Evolutionary conservation across 495 filamentous ascomycete species (phyloP).

Genomic region (Cenococcum geophilum): DNA sequence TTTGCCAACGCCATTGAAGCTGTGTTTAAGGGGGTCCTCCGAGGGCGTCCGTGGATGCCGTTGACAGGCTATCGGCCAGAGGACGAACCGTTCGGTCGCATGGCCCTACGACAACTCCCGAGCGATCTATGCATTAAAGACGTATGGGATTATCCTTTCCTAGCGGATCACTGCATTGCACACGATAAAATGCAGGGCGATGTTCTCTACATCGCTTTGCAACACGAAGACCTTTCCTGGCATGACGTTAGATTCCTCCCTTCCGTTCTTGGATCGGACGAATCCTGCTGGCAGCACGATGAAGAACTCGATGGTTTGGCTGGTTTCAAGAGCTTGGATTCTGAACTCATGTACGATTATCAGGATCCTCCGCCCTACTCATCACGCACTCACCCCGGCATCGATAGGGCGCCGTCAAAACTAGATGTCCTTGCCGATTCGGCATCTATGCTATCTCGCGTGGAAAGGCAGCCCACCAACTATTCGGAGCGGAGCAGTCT

Average conservation of each 20-base stretch:
- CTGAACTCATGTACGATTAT: slow-evolving; percentile 33
- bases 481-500: slow-evolving; percentile 28
- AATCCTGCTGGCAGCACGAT: slow-evolving; percentile 32
- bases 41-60: slow-evolving; percentile 33
- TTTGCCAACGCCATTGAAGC: slow-evolving; percentile 30
- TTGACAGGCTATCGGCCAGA: slow-evolving; percentile 23
- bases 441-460: slow-evolving; percentile 21
- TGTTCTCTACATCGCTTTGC: slow-evolving; percentile 31
- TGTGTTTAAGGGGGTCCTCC: slow-evolving; percentile 28
- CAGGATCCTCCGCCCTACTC: slow-evolving; percentile 33
- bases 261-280: slow-evolving; percentile 21
- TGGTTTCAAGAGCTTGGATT: slow-evolving; percentile 30
- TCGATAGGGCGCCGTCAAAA: slow-evolving; percentile 24
- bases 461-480: not conserved
- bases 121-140: slow-evolving; percentile 23
- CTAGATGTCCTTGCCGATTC: slow-evolving; percentile 31
- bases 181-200: slow-evolving; percentile 35
- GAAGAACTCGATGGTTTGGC: slow-evolving; percentile 27
- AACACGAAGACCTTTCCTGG: slow-evolving; percentile 32
- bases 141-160: slow-evolving; percentile 34
- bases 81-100: slow-evolving; percentile 27
- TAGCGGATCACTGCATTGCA: slow-evolving; percentile 34
- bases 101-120: slow-evolving; percentile 24
- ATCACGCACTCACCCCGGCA: slow-evolving; percentile 28
- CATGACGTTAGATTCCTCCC: slow-evolving; percentile 30